Evolutionary conservation across 2,329 filamentous ascomycete species (phyloP), one percentile per base, ranked within the genome.

Genomic region (Cercospora sesami): DNA sequence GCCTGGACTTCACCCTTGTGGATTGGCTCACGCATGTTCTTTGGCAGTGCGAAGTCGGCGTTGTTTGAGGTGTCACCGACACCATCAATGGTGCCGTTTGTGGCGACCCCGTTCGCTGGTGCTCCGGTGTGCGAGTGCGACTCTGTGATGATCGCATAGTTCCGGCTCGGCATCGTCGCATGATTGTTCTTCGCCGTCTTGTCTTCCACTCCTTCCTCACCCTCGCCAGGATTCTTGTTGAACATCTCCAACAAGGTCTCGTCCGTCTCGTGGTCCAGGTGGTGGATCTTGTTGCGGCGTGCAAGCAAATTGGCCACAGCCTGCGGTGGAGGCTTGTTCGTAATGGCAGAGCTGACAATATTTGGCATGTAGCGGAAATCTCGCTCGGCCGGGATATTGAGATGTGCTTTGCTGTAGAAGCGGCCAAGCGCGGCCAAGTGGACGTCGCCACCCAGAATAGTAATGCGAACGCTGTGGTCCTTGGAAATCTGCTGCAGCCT

Each of bases 151-250:
- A 86, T 87, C 66, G 87, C 87, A 75, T 87, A 89, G 78, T 90
- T 89, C 64, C 88, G 83, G 61, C 84, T 87, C 1, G 88, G 87
- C 88, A 97, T 97, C 10, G 94, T 97, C 69, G 92, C 91, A 71
- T 92, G 86, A 80, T 97, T 97, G 76, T 86, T 90, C 53, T 83
- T 82, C 0, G 89, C 86, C 4, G 90, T 92, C 81, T 94, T 89
- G 69, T 82, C 80, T 65, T 80, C 77, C 33, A 82, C 80, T 9
- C 85, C 85, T 5, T 79, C 76, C 30, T 72, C 72, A 12, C 71
- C 76, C 42, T 74, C 70, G 31, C 80, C 80, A 7, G 88, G 88
- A 72, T 89, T 86, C 73, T 84, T 83, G 77, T 90, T 83, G 75
- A 89, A 89, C 70, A 89, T 80, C 63, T 86, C 82, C 73, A 90